phyloP scores from a whole-genome alignment of 345 rosid species.

The Heritiera fomes region DNA sequence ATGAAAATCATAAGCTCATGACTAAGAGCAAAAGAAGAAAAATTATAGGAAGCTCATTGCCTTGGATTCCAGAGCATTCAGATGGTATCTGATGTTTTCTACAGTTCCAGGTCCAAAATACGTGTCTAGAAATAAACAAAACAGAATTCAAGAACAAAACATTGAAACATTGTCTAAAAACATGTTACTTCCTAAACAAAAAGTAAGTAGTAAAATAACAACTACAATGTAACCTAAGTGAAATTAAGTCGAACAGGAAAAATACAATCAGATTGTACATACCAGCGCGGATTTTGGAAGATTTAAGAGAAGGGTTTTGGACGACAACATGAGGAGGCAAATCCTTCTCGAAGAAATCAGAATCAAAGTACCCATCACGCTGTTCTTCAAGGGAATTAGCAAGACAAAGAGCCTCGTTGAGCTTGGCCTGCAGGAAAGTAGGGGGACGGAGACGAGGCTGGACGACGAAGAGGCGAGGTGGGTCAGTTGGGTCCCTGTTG shows the following conservation, averaged over 20 bases:
- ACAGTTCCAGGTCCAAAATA: conserved; percentile 87
- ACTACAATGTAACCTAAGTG: too few relatives aligned
- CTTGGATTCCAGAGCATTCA: conserved; percentile 66
- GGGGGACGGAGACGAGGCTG: conserved; percentile 86
- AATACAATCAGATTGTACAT: not conserved
- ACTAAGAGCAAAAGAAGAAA: not conserved
- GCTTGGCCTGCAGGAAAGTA: conserved; percentile 71
- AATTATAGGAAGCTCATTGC: conserved; percentile 39
- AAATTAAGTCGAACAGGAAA: not conserved
- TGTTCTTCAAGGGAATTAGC: conserved; percentile 96
- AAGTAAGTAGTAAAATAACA: too few relatives aligned
- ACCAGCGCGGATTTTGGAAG: conserved; percentile 75
- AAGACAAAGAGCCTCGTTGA: conserved; percentile 81
- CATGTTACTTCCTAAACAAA: not conserved
- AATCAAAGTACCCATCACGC: conserved; percentile 70
- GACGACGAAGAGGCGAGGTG: conserved; percentile 79
- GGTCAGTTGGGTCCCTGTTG: conserved; percentile 64
- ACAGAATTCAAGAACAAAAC: not conserved
- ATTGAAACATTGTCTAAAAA: not conserved
- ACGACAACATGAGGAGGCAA: conserved; percentile 79
- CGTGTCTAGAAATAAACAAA: conserved; percentile 46
- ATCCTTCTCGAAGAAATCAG: conserved; percentile 70
- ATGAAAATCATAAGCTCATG: conserved; percentile 13
- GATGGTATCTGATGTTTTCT: conserved; percentile 57
- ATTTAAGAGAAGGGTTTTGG: conserved; percentile 72